These are phyloP conservation scores for Takakia lepidozioides DNA, from an alignment of 225 moss, liverwort and hornwort genomes.

Conservation along the genomic window DNA sequence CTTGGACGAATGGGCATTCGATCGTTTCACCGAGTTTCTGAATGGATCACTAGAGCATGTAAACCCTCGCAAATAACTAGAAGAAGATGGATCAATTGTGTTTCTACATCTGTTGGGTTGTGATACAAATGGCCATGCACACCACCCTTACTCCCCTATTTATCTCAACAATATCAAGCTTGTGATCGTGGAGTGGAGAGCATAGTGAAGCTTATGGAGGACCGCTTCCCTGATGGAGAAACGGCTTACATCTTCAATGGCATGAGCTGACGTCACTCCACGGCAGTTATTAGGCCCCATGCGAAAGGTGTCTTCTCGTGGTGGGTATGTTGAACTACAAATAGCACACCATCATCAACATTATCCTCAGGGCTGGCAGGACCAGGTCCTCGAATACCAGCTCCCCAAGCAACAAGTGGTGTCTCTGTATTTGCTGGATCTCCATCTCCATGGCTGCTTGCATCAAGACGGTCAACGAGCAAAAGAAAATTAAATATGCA, in stretches of 20 bases:
- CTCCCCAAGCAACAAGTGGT: constrained; percentile 94
- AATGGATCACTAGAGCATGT: constrained; percentile 40
- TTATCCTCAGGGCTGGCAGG: constrained; percentile 51
- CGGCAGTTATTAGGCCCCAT: constrained; percentile 59
- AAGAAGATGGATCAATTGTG: constrained; percentile 57
- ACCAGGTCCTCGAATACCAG: constrained; percentile 82
- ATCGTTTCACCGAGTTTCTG: constrained; percentile 66
- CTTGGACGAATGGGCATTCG: constrained; percentile 90
- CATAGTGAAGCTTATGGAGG: constrained; percentile 81
- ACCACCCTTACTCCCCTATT: constrained; percentile 88
- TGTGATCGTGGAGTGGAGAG: constrained; percentile 78
- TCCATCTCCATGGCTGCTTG: constrained; percentile 99
- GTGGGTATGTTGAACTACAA: constrained; percentile 84
- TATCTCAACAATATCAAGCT: constrained; percentile 78
- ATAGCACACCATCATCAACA: constrained; percentile 52
- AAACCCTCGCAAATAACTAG: constrained; percentile 43
- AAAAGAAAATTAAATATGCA: too few species aligned
- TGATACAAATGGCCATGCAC: constrained; percentile 98
- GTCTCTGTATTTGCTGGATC: constrained; percentile 95
- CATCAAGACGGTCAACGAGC: too few species aligned
- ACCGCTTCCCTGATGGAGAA: constrained; percentile 64
- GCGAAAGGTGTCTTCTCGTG: constrained; percentile 67
- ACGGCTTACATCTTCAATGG: constrained; percentile 95
- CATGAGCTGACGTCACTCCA: too few species aligned
- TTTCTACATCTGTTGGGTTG: constrained; percentile 94